Conservation (phyloP, 2,329 filamentous ascomycete species). For the Epichloe uncinata region DNA sequence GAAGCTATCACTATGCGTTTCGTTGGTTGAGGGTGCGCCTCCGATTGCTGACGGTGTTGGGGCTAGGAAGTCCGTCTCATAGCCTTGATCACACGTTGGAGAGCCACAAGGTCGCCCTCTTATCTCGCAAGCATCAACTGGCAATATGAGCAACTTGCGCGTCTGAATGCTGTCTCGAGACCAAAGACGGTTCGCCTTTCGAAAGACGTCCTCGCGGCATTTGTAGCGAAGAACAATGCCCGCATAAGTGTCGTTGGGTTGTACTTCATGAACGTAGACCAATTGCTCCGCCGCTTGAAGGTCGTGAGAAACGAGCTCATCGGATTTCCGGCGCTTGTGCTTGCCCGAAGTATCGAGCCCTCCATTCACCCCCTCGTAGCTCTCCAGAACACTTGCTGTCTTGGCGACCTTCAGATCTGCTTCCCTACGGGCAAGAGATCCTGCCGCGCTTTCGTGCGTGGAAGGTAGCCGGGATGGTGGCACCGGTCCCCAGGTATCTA, state of each 20-base stretch:
- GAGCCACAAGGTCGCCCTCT: constrained; percentile 59
- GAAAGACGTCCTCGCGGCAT: constrained; percentile 69
- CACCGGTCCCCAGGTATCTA: constrained; percentile 34
- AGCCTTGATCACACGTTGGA: constrained; percentile 27
- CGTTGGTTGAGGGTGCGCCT: constrained; percentile 10
- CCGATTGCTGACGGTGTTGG: constrained; percentile 28
- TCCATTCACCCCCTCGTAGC: constrained; percentile 45
- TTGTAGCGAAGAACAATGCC: constrained; percentile 84
- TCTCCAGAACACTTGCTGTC: constrained; percentile 47
- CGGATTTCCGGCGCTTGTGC: constrained; percentile 55
- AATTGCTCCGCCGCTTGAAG: constrained; percentile 60
- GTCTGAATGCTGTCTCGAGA: constrained; percentile 82
- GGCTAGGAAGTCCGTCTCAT: constrained; percentile 37
- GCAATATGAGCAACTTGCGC: constrained; percentile 67
- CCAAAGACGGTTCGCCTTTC: constrained; percentile 89
- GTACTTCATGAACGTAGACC: constrained; percentile 82
- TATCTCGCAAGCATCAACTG: constrained; percentile 77
- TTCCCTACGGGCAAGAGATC: constrained; percentile 39
- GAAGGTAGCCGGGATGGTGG: constrained; percentile 27
- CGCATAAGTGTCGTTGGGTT: constrained; percentile 73
- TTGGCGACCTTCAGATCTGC: constrained; percentile 41
- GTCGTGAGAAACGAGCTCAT: constrained; percentile 40
- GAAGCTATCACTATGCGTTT: constrained; percentile 25
- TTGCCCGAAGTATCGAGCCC: constrained; percentile 40
- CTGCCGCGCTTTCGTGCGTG: constrained; percentile 38